Percentiles rank a stretch among this genome's conserved stretches.
phyloP scores from a whole-genome alignment of 2,329 filamentous ascomycete genomes.

The Xylariaceae sp. region DNA sequence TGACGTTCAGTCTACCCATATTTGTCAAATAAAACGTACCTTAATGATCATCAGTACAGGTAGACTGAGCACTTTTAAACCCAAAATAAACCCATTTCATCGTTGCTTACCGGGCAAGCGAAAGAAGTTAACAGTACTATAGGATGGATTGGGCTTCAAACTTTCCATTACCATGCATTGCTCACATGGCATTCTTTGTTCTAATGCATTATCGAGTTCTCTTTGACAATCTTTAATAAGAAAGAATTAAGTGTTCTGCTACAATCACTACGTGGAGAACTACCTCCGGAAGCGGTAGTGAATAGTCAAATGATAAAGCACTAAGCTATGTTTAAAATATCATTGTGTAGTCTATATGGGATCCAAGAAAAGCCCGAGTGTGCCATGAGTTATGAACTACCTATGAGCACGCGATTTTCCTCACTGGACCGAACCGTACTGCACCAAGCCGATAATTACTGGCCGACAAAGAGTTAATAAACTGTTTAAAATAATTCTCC shows the following conservation, averaged over 20 bases:
- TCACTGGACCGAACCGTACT: no score
- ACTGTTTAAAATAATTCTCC: no score
- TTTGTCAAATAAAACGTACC: no score
- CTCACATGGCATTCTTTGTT: not conserved
- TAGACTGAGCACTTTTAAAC: no score
- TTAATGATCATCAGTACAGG: no score
- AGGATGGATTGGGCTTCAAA: no score
- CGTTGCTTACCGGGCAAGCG: not conserved
- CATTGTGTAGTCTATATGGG: not conserved
- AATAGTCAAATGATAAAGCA: constrained; percentile 2
- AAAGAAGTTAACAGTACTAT: not conserved
- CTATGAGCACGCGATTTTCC: no score
- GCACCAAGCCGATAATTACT: no score
- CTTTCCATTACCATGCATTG: not conserved
- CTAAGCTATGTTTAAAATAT: not conserved
- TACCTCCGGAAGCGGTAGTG: not conserved
- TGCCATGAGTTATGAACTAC: not conserved
- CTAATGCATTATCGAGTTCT: not conserved
- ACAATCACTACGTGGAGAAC: not conserved
- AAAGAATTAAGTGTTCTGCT: not conserved
- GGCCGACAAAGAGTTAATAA: no score
- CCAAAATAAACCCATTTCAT: no score
- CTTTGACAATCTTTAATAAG: not conserved
- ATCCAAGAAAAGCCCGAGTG: not conserved
- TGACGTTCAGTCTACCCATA: no score